Evolutionary conservation across 2,329 filamentous ascomycete genomes (phyloP).

Genomic region (Cytospora leucostoma): DNA sequence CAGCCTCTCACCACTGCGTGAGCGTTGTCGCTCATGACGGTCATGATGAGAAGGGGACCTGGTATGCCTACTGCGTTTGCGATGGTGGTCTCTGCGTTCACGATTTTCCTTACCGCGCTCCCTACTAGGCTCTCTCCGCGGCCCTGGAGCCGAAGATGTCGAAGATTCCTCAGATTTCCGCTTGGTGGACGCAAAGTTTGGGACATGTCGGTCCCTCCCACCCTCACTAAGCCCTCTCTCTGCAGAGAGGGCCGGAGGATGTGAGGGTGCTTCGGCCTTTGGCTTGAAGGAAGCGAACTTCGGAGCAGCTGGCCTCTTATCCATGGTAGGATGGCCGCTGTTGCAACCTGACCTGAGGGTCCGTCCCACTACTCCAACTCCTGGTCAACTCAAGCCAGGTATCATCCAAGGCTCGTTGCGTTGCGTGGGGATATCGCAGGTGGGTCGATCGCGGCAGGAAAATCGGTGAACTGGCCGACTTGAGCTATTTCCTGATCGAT

Average conservation of each 20-base stretch:
- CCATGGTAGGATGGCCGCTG: constrained; percentile 5
- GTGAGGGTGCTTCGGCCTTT: constrained; percentile 18
- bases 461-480: background rate
- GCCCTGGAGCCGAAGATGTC: background rate
- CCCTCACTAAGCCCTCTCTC: background rate
- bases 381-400: background rate
- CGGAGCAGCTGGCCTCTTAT: constrained; percentile 34
- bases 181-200: constrained; percentile 35
- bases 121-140: background rate
- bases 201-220: constrained; percentile 32
- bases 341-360: constrained; percentile 1
- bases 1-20: constrained; percentile 21
- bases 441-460: background rate
- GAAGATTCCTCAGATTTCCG: constrained; percentile 1
- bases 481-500: background rate
- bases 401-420: background rate
- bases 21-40: constrained; percentile 22
- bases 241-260: background rate
- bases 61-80: constrained; percentile 13
- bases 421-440: background rate
- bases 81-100: constrained; percentile 12
- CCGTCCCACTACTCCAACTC: background rate
- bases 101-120: background rate
- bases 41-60: constrained; percentile 14
- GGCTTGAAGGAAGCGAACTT: constrained; percentile 37